phyloP scores from a whole-genome alignment of 2,329 filamentous ascomycete genomes.

The Fusarium transvaalense region DNA sequence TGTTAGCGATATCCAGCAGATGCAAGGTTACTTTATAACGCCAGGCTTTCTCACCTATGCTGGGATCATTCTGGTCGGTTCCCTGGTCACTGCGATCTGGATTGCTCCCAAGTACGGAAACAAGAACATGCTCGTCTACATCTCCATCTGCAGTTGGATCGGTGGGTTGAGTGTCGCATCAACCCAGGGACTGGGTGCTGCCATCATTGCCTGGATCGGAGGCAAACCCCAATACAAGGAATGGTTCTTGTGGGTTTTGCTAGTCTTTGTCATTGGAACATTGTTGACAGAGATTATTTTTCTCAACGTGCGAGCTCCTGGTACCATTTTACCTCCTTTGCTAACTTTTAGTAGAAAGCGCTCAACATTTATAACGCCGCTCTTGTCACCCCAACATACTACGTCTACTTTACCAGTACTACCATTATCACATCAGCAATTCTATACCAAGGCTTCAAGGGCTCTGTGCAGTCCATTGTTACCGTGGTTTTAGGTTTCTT shows the following conservation, averaged over 20 bases:
- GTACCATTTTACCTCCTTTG: constrained; percentile 13
- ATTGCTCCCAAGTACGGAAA: constrained; percentile 90
- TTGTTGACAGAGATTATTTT: constrained; percentile 94
- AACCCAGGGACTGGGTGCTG: constrained; percentile 91
- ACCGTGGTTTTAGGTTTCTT: constrained; percentile 95
- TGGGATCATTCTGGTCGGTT: constrained; percentile 83
- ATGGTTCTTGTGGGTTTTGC: constrained; percentile 94
- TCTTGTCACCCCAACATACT: constrained; percentile 97
- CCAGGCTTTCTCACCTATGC: constrained; percentile 89
- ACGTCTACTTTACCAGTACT: constrained; percentile 96
- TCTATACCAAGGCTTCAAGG: constrained; percentile 94
- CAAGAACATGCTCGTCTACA: constrained; percentile 97
- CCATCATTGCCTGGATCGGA: constrained; percentile 86
- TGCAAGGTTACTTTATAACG: constrained; percentile 87
- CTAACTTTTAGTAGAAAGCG: constrained; percentile 81
- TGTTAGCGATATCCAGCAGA: constrained; percentile 88
- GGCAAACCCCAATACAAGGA: constrained; percentile 93
- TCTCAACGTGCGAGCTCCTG: constrained; percentile 79
- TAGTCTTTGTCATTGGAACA: constrained; percentile 91
- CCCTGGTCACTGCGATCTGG: constrained; percentile 79
- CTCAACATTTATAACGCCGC: constrained; percentile 97
- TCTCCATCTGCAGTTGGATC: constrained; percentile 95
- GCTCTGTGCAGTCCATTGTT: constrained; percentile 81
- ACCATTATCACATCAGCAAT: constrained; percentile 95
- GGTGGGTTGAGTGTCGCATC: constrained; percentile 95